Conservation (phyloP, 768 basidiomycete genomes). For the Lactifluus pinguis region DNA sequence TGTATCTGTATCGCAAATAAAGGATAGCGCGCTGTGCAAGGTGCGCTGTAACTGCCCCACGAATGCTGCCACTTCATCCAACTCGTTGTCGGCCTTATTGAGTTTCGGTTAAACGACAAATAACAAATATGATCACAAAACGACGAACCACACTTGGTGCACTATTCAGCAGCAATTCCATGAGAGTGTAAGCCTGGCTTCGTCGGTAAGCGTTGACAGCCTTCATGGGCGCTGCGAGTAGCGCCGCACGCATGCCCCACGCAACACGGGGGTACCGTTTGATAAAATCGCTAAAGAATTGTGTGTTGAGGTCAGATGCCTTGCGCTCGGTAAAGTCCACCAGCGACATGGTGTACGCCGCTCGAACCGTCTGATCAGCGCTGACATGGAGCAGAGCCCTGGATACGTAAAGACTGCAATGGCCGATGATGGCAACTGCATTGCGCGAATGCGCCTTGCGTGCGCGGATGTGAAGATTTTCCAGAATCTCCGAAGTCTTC, state of each 20-base stretch:
- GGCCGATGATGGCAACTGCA: conserved; percentile 52
- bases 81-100: conserved; percentile 27
- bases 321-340: conserved; percentile 75
- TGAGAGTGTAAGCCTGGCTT: conserved; percentile 62
- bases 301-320: conserved; percentile 59
- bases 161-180: conserved; percentile 54
- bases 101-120: neutral
- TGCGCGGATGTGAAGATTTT: conserved; percentile 63
- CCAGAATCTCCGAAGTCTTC: conserved; percentile 38
- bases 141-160: conserved; percentile 30
- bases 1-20: conserved; percentile 39
- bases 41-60: conserved; percentile 41
- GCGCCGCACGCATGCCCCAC: conserved; percentile 53
- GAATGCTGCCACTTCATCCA: conserved; percentile 39
- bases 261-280: conserved; percentile 53
- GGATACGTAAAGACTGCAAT: conserved; percentile 62
- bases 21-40: conserved; percentile 39
- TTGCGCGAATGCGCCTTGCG: conserved; percentile 56
- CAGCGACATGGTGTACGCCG: conserved; percentile 57
- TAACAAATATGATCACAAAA: neutral
- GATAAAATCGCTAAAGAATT: conserved; percentile 74
- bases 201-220: conserved; percentile 73
- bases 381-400: conserved; percentile 37
- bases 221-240: conserved; percentile 47
- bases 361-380: conserved; percentile 35